These are phyloP conservation scores for Trichaptum fuscoviolaceum DNA, from an alignment of 768 basidiomycete genomes.

Conservation along the genomic window DNA sequence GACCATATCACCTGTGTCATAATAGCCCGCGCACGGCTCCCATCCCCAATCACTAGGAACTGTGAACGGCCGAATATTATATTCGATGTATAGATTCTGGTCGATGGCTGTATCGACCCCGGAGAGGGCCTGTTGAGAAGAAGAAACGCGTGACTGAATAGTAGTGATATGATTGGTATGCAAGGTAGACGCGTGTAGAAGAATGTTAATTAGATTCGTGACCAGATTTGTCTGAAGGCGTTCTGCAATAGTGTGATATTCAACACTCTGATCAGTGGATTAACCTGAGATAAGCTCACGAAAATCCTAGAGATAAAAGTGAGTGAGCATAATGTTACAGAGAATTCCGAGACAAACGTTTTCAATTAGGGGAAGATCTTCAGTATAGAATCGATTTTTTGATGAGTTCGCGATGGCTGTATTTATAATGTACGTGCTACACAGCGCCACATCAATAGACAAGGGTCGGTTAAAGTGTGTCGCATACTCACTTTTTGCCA, in stretches of 20 bases:
- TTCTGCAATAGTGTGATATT: conserved; percentile 39
- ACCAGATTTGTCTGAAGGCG: conserved; percentile 62
- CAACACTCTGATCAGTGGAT: not conserved
- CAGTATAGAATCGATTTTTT: conserved; percentile 67
- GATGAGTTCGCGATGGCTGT: conserved; percentile 62
- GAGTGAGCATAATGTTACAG: conserved; percentile 9
- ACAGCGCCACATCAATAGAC: not conserved
- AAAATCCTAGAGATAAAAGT: conserved; percentile 47
- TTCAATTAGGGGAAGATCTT: conserved; percentile 63
- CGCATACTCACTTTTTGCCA: conserved; percentile 62
- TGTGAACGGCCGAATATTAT: conserved; percentile 63
- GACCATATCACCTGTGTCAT: conserved; percentile 65
- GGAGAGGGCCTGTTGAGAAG: conserved; percentile 42
- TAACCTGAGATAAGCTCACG: conserved; percentile 39
- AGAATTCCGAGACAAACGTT: conserved; percentile 45
- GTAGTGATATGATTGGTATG: conserved; percentile 54
- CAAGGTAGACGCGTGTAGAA: conserved; percentile 55
- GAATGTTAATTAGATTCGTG: conserved; percentile 45
- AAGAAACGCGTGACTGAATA: conserved; percentile 45
- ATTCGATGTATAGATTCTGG: conserved; percentile 65
- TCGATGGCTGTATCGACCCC: conserved; percentile 55
- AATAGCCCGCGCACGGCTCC: conserved; percentile 68
- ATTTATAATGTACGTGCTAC: conserved; percentile 65
- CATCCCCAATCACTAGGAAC: conserved; percentile 66
- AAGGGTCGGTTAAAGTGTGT: not conserved